phyloP scores from a whole-genome alignment of 345 rosid species.

The Corymbia maculata region DNA sequence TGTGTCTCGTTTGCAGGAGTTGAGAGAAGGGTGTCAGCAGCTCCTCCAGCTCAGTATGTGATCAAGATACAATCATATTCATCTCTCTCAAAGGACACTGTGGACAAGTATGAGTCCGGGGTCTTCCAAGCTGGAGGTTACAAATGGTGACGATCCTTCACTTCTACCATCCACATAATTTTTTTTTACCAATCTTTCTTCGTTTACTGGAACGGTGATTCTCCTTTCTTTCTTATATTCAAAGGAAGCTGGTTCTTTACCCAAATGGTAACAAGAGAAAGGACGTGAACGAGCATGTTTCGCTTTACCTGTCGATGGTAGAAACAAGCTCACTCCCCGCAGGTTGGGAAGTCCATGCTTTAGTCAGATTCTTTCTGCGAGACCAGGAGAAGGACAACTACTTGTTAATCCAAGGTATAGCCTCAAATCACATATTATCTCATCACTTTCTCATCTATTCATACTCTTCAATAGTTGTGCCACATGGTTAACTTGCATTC shows the following conservation, averaged over 20 bases:
- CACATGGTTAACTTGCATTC: background rate
- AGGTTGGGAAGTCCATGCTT: slow-evolving; percentile 38
- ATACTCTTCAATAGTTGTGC: background rate
- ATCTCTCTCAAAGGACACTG: slow-evolving; percentile 18
- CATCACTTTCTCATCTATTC: background rate
- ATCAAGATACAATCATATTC: slow-evolving; percentile 45
- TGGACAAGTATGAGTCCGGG: slow-evolving; percentile 50
- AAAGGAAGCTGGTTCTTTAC: slow-evolving; percentile 50
- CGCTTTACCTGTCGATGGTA: slow-evolving; percentile 35
- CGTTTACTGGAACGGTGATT: background rate
- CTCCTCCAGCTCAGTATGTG: slow-evolving; percentile 40
- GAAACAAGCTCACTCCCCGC: slow-evolving; percentile 25
- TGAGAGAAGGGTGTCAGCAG: slow-evolving; percentile 20
- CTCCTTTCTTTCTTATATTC: background rate
- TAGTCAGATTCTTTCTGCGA: slow-evolving; percentile 35
- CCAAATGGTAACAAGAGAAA: slow-evolving; percentile 63
- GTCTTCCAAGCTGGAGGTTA: slow-evolving; percentile 60
- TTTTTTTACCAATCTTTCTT: background rate
- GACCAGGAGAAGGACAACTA: slow-evolving; percentile 26
- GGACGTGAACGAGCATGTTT: slow-evolving; percentile 35
- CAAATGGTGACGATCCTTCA: slow-evolving; percentile 36
- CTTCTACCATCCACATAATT: background rate
- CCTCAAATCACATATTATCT: background rate
- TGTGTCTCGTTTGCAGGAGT: background rate
- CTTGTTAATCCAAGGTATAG: slow-evolving; percentile 22